A percentile compares a stretch with the other conserved stretches of the same genome.
These are phyloP conservation scores for Pseudogymnoascus pannorum DNA, from an alignment of 2,329 filamentous ascomycete species.

Conservation along the genomic window DNA sequence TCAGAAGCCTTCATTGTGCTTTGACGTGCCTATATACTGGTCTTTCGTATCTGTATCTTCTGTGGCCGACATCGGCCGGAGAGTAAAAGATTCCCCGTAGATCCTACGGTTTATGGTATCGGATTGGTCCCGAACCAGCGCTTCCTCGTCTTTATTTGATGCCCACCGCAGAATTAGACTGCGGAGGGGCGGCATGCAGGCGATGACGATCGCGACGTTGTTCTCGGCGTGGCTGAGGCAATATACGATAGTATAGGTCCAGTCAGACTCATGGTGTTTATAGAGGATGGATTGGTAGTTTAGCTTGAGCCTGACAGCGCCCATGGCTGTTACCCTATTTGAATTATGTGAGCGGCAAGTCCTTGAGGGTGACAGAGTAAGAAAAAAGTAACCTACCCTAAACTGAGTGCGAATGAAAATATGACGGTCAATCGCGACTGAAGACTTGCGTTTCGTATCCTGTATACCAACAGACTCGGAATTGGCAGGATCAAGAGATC, in stretches of 20 bases:
- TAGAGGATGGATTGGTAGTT: constrained; percentile 3
- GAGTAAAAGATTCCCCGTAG: background rate
- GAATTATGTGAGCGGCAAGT: background rate
- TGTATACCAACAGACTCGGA: constrained; percentile 5
- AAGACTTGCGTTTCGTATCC: constrained; percentile 5
- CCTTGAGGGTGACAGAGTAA: background rate
- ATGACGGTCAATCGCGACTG: constrained; percentile 6
- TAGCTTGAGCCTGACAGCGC: background rate
- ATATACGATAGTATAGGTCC: constrained; percentile 7
- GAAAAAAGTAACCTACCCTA: background rate
- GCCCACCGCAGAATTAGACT: background rate
- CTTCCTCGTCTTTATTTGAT: constrained; percentile 8
- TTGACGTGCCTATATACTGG: background rate
- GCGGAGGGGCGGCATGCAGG: constrained; percentile 5
- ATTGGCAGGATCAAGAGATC: constrained; percentile 4
- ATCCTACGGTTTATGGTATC: constrained; percentile 3
- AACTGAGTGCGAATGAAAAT: constrained; percentile 4
- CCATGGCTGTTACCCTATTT: background rate
- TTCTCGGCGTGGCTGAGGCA: constrained; percentile 5
- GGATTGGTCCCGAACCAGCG: background rate
- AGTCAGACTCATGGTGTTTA: background rate
- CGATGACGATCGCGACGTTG: background rate
- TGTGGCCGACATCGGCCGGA: constrained; percentile 1
- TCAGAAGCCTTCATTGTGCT: background rate
- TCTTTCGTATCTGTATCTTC: background rate